Evolutionary conservation across 2,329 filamentous ascomycete species (phyloP).

Genomic region (Balansia obtecta): DNA sequence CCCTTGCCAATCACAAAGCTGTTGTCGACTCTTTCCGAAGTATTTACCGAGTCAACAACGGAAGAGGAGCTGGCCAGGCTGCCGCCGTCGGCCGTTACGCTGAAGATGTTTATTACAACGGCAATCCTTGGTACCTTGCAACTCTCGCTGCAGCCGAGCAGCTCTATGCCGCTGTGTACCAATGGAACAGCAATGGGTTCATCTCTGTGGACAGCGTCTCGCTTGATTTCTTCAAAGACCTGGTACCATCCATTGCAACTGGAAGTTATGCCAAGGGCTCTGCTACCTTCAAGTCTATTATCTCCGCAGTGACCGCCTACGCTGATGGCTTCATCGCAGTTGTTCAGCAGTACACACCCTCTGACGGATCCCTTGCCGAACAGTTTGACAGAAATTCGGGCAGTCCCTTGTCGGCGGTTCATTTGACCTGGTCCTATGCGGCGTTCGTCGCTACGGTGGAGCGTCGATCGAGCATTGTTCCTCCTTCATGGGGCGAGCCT

Average conservation of each 20-base stretch:
- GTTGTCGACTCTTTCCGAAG: constrained; percentile 66
- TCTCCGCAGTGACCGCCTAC: constrained; percentile 43
- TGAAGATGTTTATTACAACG: constrained; percentile 63
- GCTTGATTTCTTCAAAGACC: constrained; percentile 58
- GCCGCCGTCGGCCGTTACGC: constrained; percentile 54
- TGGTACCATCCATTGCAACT: constrained; percentile 41
- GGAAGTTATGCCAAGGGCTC: constrained; percentile 48
- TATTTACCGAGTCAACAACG: constrained; percentile 56
- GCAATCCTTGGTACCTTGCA: constrained; percentile 72
- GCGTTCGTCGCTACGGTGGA: constrained; percentile 48
- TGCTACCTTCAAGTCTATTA: constrained; percentile 39
- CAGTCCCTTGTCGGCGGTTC: constrained; percentile 44
- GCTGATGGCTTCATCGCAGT: constrained; percentile 48
- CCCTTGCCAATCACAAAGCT: constrained; percentile 64
- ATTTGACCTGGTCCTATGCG: constrained; percentile 64
- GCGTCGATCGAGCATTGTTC: constrained; percentile 39
- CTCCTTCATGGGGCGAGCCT: constrained; percentile 37
- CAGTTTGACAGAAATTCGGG: constrained; percentile 45
- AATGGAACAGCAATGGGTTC: constrained; percentile 52
- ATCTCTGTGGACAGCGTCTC: constrained; percentile 54
- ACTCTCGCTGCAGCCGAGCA: constrained; percentile 70
- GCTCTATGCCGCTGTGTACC: constrained; percentile 62
- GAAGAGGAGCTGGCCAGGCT: constrained; percentile 45
- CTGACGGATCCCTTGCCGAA: constrained; percentile 51
- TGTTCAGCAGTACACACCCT: constrained; percentile 46